A percentile compares a stretch with the other conserved stretches of the same genome.
Conservation (phyloP, 495 filamentous ascomycete genomes). For the Cercophora samala region DNA sequence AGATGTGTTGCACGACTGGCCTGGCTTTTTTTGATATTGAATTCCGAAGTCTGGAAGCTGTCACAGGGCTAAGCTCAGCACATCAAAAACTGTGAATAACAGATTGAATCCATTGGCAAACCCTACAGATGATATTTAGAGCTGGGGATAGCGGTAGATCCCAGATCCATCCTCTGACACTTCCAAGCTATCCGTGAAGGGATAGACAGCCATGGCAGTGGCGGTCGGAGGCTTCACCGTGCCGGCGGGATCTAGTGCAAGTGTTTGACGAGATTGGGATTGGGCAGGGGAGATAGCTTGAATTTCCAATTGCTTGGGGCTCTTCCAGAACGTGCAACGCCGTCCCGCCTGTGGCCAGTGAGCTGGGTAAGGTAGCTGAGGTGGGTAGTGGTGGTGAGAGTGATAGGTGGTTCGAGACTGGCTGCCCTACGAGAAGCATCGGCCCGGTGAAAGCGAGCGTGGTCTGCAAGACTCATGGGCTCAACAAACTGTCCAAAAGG, state of each 20-base stretch:
- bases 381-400: neutral
- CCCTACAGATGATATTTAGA: neutral
- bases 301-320: neutral
- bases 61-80: neutral
- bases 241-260: conserved; percentile 4
- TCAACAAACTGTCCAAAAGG: neutral
- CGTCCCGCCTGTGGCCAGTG: neutral
- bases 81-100: neutral
- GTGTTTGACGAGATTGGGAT: neutral
- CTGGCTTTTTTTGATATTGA: neutral
- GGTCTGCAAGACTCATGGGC: neutral
- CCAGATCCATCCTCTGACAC: neutral
- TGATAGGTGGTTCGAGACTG: neutral
- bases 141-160: neutral
- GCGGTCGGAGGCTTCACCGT: conserved; percentile 12
- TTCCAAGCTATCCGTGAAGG: conserved; percentile 1
- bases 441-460: neutral
- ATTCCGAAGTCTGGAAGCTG: neutral
- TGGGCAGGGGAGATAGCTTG: conserved; percentile 5
- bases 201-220: neutral
- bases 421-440: neutral
- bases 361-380: neutral
- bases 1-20: conserved; percentile 18
- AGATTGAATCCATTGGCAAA: neutral
- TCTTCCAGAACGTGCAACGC: conserved; percentile 7